Conservation (phyloP, 2,329 filamentous ascomycete species). For the Pseudogymnoascus sp. region DNA sequence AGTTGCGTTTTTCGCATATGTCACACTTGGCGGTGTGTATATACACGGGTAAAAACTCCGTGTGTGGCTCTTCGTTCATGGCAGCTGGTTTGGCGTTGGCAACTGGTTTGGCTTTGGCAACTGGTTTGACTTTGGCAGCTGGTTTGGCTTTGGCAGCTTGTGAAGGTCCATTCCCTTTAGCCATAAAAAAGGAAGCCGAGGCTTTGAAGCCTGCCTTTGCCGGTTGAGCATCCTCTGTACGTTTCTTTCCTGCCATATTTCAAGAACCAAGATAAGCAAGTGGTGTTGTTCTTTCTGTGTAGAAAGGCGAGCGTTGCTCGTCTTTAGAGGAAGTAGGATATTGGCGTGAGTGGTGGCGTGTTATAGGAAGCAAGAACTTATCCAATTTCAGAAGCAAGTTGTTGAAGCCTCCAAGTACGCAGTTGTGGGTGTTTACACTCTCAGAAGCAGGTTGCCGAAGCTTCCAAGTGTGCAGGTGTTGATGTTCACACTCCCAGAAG, state of each 20-base stretch:
- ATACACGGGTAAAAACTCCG: not conserved
- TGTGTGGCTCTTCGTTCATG: not conserved
- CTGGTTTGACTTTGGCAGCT: not conserved
- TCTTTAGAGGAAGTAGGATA: not conserved
- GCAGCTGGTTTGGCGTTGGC: not conserved
- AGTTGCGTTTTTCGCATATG: not conserved
- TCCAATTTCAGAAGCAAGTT: not conserved
- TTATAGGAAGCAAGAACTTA: not conserved
- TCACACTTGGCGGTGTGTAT: constrained; percentile 11
- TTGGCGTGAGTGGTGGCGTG: not conserved
- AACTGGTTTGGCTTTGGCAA: not conserved
- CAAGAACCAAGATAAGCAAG: not conserved
- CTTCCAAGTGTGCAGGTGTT: not conserved
- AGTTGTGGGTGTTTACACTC: not conserved
- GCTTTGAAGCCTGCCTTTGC: not conserved
- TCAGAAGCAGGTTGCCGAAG: not conserved
- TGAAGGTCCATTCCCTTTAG: not conserved
- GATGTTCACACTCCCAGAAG: not conserved
- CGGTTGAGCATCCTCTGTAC: not conserved
- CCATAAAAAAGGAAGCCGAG: not conserved
- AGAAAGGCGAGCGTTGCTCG: not conserved
- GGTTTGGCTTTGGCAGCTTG: not conserved
- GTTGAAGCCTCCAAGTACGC: not conserved
- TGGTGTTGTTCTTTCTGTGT: not conserved
- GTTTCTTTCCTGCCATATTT: not conserved